These are phyloP conservation scores for Centella asiatica DNA, from an alignment of 129 eudicot genomes.

Conservation along the genomic window DNA sequence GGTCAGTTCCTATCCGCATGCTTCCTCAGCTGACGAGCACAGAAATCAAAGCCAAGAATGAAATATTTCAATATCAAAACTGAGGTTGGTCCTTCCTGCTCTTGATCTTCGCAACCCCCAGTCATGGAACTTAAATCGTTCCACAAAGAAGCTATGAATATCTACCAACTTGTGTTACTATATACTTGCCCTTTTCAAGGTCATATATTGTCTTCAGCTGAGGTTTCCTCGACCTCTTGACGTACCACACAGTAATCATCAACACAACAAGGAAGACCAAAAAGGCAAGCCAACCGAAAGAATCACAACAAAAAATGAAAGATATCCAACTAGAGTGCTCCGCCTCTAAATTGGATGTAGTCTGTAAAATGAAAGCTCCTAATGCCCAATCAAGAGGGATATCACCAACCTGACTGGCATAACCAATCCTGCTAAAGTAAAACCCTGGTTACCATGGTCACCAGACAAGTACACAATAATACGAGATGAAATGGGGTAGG, in stretches of 20 bases:
- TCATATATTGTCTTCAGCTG: conserved; percentile 80
- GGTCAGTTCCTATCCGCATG: no score
- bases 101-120: no score
- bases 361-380: conserved; percentile 83
- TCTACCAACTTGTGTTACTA: conserved; percentile 72
- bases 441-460: background rate
- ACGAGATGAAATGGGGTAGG: no score
- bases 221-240: conserved; percentile 70
- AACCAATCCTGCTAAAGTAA: conserved; percentile 53
- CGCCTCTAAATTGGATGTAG: conserved; percentile 21
- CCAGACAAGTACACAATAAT: no score
- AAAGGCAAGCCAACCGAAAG: conserved; percentile 21
- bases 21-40: no score
- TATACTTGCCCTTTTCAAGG: conserved; percentile 86
- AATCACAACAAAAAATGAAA: conserved; percentile 19
- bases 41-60: no score
- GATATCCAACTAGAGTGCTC: conserved; percentile 32
- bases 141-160: conserved; percentile 38
- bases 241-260: conserved; percentile 33
- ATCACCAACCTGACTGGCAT: conserved; percentile 58
- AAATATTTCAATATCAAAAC: no score
- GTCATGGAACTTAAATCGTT: no score
- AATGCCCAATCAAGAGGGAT: conserved; percentile 96
- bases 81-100: no score
- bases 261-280: conserved; percentile 28